These are phyloP conservation scores for Fusarium abutilonis DNA, from an alignment of 2,329 filamentous ascomycete species.

Conservation along the genomic window DNA sequence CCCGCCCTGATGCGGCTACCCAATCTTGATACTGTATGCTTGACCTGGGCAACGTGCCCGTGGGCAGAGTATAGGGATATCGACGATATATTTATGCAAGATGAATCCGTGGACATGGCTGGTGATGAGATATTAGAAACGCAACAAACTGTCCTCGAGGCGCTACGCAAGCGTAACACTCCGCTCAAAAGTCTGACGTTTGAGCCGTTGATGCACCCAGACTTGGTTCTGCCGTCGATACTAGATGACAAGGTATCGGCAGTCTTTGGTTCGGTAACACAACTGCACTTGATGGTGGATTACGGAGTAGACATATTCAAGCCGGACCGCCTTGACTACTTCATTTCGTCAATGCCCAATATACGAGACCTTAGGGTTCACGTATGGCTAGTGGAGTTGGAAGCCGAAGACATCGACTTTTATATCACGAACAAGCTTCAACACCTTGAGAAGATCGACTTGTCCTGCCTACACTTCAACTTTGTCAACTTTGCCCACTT, in stretches of 20 bases:
- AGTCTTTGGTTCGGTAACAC: constrained; percentile 26
- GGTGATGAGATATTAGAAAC: constrained; percentile 19
- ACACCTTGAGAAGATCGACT: constrained; percentile 33
- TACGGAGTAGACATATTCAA: constrained; percentile 14
- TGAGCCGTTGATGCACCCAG: constrained; percentile 26
- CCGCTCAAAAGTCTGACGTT: constrained; percentile 36
- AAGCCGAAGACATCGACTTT: constrained; percentile 26
- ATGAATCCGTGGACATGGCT: constrained; percentile 33
- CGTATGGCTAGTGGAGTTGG: not conserved
- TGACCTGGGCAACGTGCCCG: constrained; percentile 42
- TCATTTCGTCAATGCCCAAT: constrained; percentile 37
- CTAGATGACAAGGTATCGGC: constrained; percentile 8
- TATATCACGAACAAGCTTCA: constrained; percentile 29
- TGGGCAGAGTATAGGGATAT: constrained; percentile 23
- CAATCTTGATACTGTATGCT: constrained; percentile 35
- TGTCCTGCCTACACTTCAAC: constrained; percentile 21
- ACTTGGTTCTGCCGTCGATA: constrained; percentile 13
- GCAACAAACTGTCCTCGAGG: constrained; percentile 37
- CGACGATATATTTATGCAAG: constrained; percentile 20
- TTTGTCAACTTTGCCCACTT: constrained; percentile 33
- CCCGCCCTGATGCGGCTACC: constrained; percentile 29
- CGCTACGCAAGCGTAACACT: constrained; percentile 19
- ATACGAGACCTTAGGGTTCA: constrained; percentile 31
- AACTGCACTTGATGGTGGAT: constrained; percentile 19
- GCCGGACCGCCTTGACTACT: constrained; percentile 31